Percentiles rank a stretch among this genome's conserved stretches.
Conservation (phyloP, 2,329 filamentous ascomycete species). For the Fusarium agapanthi region DNA sequence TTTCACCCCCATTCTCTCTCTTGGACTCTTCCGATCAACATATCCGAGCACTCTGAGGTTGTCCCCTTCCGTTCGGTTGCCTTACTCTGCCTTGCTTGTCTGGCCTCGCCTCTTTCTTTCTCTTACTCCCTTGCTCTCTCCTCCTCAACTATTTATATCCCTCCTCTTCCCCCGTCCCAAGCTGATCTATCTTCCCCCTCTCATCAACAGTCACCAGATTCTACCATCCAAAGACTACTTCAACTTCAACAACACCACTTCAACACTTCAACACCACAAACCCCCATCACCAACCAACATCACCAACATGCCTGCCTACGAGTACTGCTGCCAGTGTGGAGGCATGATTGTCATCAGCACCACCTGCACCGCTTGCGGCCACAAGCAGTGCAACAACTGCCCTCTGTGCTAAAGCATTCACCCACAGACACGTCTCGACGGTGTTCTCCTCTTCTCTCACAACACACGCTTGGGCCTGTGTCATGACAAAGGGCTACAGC, state of each 20-base stretch:
- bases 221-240: neutral
- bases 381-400: slow-evolving; percentile 60
- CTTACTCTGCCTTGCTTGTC: neutral
- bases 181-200: neutral
- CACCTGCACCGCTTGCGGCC: slow-evolving; percentile 59
- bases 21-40: slow-evolving; percentile 22
- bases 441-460: neutral
- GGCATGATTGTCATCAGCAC: slow-evolving; percentile 66
- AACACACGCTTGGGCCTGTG: neutral
- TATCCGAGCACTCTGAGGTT: slow-evolving; percentile 14
- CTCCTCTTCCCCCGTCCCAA: slow-evolving; percentile 13
- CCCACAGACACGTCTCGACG: slow-evolving; percentile 7
- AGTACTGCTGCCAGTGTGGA: slow-evolving; percentile 65
- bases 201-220: neutral
- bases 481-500: neutral
- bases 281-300: neutral
- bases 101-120: neutral
- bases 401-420: slow-evolving; percentile 44
- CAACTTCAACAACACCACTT: neutral
- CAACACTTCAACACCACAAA: slow-evolving; percentile 2
- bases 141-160: slow-evolving; percentile 35
- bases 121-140: neutral
- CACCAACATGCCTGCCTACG: slow-evolving; percentile 55
- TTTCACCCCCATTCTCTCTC: slow-evolving; percentile 7
- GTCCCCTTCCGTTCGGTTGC: neutral